Base-by-base conservation (phyloP, 257 asterid genomes). In the Jaltomata sinuosa region DNA sequence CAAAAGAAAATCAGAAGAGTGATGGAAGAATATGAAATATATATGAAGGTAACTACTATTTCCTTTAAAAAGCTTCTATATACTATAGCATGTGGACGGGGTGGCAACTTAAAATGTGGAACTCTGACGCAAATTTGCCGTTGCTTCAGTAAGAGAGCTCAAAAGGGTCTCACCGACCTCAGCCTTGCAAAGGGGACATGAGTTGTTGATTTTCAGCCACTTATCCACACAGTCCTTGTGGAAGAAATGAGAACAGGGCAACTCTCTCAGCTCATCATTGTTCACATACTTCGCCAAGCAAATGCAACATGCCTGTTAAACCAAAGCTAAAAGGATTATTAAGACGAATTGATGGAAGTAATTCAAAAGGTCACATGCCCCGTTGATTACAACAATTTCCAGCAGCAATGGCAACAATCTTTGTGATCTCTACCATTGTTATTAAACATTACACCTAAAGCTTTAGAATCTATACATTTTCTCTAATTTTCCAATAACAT, bases 191-290 rank as follows among this genome's bases (percentile, higher is more conserved):
- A 96, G 97, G 21, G 99, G 98, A 85, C 99, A 96, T 1, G 95
- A 67, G 10, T 98, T 97, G 45, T 94, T 96, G 89, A 96, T 91
- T 84, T 93, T 93, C 84, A 96, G 92, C 99, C 99, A 96, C 87
- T 96, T 94, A 84, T 94, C 99, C 7, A 96, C 97, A 31, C 99
- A 96, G 53, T 94, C 98, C 88, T 92, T 94, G 97, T 94, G 98
- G 83, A 96, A 92, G 91, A 92, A 93, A 89, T 96, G 99, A 53
- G 92, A 83, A 87, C 99, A 96, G 4, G 97, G 95, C 77, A 96
- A 84, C 88, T 94, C 99, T 50, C 94, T 93, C 55, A 96, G 94
- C 83, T 96, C 98, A 47, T 94, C 99, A 32, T 94, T 93, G 92
- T 96, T 91, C 64, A 85, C 95, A 81, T 96, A 96, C 84, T 93